Evolutionary conservation across 148 eudicot species (phyloP).

Genomic region (Silene latifolia): DNA sequence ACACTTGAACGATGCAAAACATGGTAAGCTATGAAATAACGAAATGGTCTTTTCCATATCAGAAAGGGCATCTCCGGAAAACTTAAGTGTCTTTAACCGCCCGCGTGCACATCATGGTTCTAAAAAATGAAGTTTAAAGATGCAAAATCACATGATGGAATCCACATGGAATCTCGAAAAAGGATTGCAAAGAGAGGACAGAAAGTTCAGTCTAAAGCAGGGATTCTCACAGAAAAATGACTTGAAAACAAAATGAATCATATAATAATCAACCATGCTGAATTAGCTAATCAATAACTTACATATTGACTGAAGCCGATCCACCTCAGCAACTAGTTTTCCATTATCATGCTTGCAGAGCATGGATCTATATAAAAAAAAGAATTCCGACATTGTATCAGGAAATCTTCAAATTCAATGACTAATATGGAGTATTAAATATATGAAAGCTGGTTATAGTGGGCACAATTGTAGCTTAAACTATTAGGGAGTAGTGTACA

Average conservation of each 20-base stretch:
- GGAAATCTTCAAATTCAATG: slow-evolving; percentile 13
- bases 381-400: slow-evolving; percentile 18
- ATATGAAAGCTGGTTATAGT: slow-evolving; percentile 19
- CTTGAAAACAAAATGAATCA: slow-evolving; percentile 1
- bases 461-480: slow-evolving; percentile 11
- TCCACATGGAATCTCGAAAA: slow-evolving; percentile 19
- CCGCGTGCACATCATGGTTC: slow-evolving; percentile 25
- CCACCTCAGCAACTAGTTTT: slow-evolving; percentile 24
- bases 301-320: slow-evolving; percentile 18
- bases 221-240: neutral
- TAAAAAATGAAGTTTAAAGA: slow-evolving; percentile 10
- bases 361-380: slow-evolving; percentile 30
- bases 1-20: neutral
- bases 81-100: slow-evolving; percentile 3
- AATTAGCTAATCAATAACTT: slow-evolving; percentile 12
- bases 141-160: slow-evolving; percentile 20
- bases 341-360: slow-evolving; percentile 22
- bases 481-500: slow-evolving; percentile 16
- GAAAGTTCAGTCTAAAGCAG: slow-evolving; percentile 10
- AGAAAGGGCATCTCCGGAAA: neutral
- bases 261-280: neutral
- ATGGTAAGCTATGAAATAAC: neutral
- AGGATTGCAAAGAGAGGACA: neutral
- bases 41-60: slow-evolving; percentile 15
- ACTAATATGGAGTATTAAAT: neutral